Percentiles rank a stretch among this genome's conserved stretches.
Conservation (phyloP, 1,284 basidiomycete species). For the Salmacisia buchloeana region DNA sequence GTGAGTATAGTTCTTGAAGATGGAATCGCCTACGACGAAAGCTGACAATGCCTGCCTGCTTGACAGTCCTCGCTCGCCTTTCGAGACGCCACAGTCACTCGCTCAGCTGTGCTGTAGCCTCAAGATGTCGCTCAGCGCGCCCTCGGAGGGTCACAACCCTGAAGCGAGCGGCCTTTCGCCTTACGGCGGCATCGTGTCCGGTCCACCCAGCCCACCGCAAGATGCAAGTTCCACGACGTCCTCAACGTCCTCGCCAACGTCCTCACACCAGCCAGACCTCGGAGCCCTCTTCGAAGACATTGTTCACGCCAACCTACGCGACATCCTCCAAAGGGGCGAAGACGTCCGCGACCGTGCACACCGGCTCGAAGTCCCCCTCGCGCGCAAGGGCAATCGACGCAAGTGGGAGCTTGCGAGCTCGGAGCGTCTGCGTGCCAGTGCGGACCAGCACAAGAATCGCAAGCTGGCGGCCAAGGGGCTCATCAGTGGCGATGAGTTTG, state of each 20-base stretch:
- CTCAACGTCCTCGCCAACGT: neutral
- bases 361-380: slow-evolving; percentile 10
- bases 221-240: neutral
- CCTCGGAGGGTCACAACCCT: neutral
- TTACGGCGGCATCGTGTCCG: neutral
- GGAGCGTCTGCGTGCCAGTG: neutral
- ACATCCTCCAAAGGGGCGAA: slow-evolving; percentile 4
- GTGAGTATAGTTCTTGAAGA: neutral
- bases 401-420: slow-evolving; percentile 10
- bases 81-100: slow-evolving; percentile 7
- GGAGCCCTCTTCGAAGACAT: neutral
- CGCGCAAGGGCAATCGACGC: slow-evolving; percentile 10
- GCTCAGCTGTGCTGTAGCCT: slow-evolving; percentile 6
- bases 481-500: slow-evolving; percentile 13
- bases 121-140: neutral
- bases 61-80: slow-evolving; percentile 10
- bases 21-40: no score
- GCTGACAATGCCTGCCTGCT: neutral
- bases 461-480: slow-evolving; percentile 8
- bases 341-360: neutral
- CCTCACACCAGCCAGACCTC: neutral
- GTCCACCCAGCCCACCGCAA: neutral
- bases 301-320: neutral
- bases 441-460: slow-evolving; percentile 8
- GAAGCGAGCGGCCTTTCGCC: slow-evolving; percentile 1